Evolutionary conservation across 768 basidiomycete species (phyloP), one percentile per base, ranked within the genome.

Genomic region (Lactarius psammicola): DNA sequence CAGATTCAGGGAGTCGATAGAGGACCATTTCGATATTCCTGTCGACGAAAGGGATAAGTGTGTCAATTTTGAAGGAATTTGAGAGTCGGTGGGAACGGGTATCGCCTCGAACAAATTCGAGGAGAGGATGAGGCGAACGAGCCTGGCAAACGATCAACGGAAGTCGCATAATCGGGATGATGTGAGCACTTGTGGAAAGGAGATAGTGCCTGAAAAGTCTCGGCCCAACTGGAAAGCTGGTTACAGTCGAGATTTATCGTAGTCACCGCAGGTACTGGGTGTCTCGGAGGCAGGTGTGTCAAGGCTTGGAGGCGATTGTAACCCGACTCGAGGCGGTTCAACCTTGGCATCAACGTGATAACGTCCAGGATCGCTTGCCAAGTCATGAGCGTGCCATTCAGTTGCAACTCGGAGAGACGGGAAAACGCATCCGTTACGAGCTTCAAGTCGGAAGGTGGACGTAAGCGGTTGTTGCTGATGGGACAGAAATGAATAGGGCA

Each of bases 241-340:
- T 94, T 94, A 63, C 80, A 79, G 71, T 92, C 90, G 46, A 94
- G 77, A 75, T 94, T 93, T 63, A 94, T 72, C 36, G 77, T 77
- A 56, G 79, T 74, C 54, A 92, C 62, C 8, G 33, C 64, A 11
- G 68, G 71, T 34, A 63, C 68, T 56, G 38, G 23, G 56, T 31
- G 18, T 63, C 33, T 40, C 28, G 49, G 63, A 17, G 59, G 10
- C 6, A 46, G 34, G 20, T 23, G 6, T 34, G 63, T 67, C 60
- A 85, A 75, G 28, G 67, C 73, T 26, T 72, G 69, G 56, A 94
- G 76, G 13, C 76, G 71, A 72, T 94, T 94, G 76, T 88, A 85
- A 13, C 90, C 92, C 69, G 90, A 74, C 76, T 94, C 90, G 17
- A 92, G 77, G 3, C 78, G 70, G 42, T 75, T 76, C 44, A 91